Base-by-base conservation (phyloP, 2,329 filamentous ascomycete genomes). In the Penicillium italicum region DNA sequence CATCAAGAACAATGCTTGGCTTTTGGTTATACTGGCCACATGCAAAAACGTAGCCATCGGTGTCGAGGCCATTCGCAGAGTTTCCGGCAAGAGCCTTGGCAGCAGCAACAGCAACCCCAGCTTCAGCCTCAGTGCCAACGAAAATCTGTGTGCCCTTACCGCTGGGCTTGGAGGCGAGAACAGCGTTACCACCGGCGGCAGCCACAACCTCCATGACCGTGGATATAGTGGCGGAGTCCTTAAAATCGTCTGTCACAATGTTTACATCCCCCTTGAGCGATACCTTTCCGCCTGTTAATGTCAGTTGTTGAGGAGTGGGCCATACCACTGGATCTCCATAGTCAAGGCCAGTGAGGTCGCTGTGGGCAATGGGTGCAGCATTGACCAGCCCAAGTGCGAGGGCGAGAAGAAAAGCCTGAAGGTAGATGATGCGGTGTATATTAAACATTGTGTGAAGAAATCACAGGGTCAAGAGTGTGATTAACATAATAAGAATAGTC, bases 1-100 rank as follows among this genome's bases (percentile, higher is more conserved):
- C 47, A 22, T 50, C 41, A 6, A 50, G 36, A 12, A 50, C 47
- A 31, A 50, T 50, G 18, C 36, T 50, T 40, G 47, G 47, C 36
- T 31, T 26, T 8, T 41, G 3, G 9, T 31, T 18, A n/a, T 50
- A 42, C 1, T 31, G 12, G 9, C 47, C 47, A 31, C 18, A n/a
- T 12, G 47, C 47, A 9, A 50, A 8, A 5, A 40, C 47, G 10
- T 50, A 50, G 18, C 47, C 47, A 10, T 50, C 47, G 6, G 26
- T 9, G 6, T 30, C 26, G 6, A 50, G 47, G 4, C 26, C 47
- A 24, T 41, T 28, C 1, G 47, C 47, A 22, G 47, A 41, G 9
- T 31, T 31, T 24, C 36, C 47, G 2, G 26, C 30, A 8, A 50
- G 47, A 10, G 47, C 47, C 16, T 50, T 41, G 6, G 47, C 47